Evolutionary conservation across 2,329 filamentous ascomycete genomes (phyloP).

Genomic region (Scedosporium minutisporum): DNA sequence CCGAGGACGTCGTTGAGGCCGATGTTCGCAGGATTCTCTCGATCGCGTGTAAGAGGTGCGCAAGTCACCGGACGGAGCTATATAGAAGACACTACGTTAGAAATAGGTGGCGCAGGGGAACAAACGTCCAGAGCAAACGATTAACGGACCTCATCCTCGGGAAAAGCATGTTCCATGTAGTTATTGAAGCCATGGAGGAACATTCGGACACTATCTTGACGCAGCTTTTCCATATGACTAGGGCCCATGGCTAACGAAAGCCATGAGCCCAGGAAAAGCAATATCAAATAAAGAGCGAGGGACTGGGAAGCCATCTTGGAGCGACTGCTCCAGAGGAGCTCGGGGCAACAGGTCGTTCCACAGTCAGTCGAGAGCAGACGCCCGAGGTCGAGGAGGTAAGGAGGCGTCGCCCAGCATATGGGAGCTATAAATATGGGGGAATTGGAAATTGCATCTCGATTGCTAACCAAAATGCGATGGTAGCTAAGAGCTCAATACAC

Average conservation of each 20-base stretch:
- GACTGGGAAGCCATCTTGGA: background rate
- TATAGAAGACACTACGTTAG: constrained; percentile 10
- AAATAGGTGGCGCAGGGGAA: background rate
- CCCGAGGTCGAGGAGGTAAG: background rate
- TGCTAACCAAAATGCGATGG: background rate
- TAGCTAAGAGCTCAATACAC: background rate
- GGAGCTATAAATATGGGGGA: background rate
- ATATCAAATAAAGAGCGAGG: background rate
- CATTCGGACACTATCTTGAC: constrained; percentile 60
- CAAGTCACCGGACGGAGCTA: constrained; percentile 81
- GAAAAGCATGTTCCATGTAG: constrained; percentile 89
- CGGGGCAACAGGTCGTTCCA: background rate
- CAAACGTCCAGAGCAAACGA: background rate
- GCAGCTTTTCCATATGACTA: constrained; percentile 44
- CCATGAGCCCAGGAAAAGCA: constrained; percentile 22
- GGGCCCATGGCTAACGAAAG: constrained; percentile 41
- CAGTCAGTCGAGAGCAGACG: background rate
- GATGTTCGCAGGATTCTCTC: constrained; percentile 66
- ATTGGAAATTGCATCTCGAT: background rate
- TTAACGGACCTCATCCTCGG: constrained; percentile 68
- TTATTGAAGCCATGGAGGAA: constrained; percentile 97
- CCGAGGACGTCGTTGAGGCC: constrained; percentile 92
- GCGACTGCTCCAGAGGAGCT: background rate
- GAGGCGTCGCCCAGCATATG: background rate
- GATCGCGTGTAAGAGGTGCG: constrained; percentile 73